Evolutionary conservation across 345 rosid genomes (phyloP), one percentile per base, ranked within the genome.

Genomic region (Populus simonii): DNA sequence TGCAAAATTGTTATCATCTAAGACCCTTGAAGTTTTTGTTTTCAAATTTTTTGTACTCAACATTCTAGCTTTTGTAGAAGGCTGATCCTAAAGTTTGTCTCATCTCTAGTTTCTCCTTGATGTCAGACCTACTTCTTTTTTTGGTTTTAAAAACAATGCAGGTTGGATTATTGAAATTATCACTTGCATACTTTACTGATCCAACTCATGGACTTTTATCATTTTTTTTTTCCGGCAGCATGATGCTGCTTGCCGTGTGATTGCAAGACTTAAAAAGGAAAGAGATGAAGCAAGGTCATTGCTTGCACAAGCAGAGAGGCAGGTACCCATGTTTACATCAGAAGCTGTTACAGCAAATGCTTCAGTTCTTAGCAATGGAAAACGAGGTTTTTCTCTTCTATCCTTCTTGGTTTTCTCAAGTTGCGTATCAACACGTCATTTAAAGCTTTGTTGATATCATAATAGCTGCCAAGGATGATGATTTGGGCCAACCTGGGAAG

Each of bases 201-300:
- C 49, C 66, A 61, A 78, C 22, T n/a, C 63, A 29, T 80, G 61
- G 35, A 78, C 69, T 74, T 27, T 53, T 31, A 20, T 73, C 79
- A 65, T 31, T 13, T 65, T 73, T 71, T 3, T 33, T 36, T 71
- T 57, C 66, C 85, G 72, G 79, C 89, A 96, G 99, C 99, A 90
- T 84, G 99, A 96, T 89, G 97, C 98, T 82, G 98, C 99, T 68
- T 96, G 99, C 87, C 98, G 98, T 23, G 99, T 96, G 78, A 96
- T 96, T 88, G 99, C 98, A 65, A 92, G 99, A 80, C 93, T 96
- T 72, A 93, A 86, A 78, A 96, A 92, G 81, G 99, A 96, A 87
- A 89, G 95, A 80, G 96, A 96, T 78, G 99, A 96, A 80, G 91
- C 98, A 27, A 88, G 89, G 77, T 83, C 92, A 51, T 89, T 96